Conservation (phyloP, 495 filamentous ascomycete species). For the Hyaloscypha bicolor region DNA sequence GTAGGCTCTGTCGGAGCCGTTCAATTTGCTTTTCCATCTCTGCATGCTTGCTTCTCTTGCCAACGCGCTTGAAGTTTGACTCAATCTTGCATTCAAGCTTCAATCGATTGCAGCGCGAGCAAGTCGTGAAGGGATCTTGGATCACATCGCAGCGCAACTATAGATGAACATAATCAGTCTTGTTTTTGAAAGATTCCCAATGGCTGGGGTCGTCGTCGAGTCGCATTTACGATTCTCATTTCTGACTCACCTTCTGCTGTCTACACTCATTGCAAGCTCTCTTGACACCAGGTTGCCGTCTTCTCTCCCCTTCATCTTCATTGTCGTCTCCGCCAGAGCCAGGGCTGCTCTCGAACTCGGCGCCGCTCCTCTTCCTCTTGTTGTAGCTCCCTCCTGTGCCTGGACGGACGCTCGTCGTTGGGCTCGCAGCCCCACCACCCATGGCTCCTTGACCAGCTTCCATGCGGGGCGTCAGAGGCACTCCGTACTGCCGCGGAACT, state of each 20-base stretch:
- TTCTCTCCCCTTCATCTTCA: conserved; percentile 63
- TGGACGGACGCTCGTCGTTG: conserved; percentile 28
- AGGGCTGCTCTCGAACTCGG: conserved; percentile 35
- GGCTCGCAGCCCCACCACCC: conserved; percentile 31
- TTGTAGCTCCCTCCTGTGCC: conserved; percentile 32
- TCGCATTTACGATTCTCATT: conserved; percentile 1
- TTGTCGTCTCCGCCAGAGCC: conserved; percentile 54
- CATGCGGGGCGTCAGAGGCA: conserved; percentile 14
- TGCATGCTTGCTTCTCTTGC: conserved; percentile 86
- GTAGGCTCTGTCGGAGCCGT: conserved; percentile 48
- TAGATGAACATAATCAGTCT: conserved; percentile 16
- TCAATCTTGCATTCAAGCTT: conserved; percentile 91
- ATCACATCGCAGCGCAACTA: conserved; percentile 89
- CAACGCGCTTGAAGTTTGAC: conserved; percentile 89
- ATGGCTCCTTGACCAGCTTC: conserved; percentile 20
- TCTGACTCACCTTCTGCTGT: conserved; percentile 80
- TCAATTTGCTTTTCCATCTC: conserved; percentile 92
- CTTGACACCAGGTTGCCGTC: conserved; percentile 74
- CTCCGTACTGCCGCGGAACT: neutral
- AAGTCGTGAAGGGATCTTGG: conserved; percentile 80
- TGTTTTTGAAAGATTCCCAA: conserved; percentile 8
- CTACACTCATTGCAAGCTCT: conserved; percentile 93
- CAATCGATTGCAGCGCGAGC: conserved; percentile 81
- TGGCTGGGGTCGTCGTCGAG: conserved; percentile 20
- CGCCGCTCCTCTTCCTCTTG: conserved; percentile 37